These are phyloP conservation scores for Trypanosomatidae sp. DNA, from an alignment of 208 protist species.

Conservation along the genomic window DNA sequence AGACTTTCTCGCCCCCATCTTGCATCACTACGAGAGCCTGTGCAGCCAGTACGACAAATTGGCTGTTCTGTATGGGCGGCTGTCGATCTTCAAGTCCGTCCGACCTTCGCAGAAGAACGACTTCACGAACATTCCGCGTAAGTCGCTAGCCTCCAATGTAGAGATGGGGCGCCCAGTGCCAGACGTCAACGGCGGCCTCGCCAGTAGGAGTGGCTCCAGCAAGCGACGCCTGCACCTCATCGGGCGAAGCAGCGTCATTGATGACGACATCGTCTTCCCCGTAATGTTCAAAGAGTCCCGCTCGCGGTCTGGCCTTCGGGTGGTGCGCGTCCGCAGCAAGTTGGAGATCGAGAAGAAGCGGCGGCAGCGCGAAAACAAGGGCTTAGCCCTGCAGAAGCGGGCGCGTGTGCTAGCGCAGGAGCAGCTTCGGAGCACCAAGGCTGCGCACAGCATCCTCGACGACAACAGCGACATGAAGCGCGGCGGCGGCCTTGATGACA, in stretches of 20 bases:
- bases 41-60: conserved; percentile 67
- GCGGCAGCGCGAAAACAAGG: conserved; percentile 21
- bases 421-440: conserved; percentile 17
- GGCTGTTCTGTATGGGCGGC: conserved; percentile 66
- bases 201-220: background rate
- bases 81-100: conserved; percentile 81
- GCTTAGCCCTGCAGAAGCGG: conserved; percentile 38
- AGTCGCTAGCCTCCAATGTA: conserved; percentile 46
- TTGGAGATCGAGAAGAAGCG: conserved; percentile 32
- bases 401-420: conserved; percentile 17
- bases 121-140: conserved; percentile 54
- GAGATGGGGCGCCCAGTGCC: conserved; percentile 29
- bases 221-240: conserved; percentile 19
- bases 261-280: conserved; percentile 75
- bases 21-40: conserved; percentile 78
- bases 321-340: conserved; percentile 55
- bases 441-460: conserved; percentile 31
- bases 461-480: conserved; percentile 20
- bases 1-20: conserved; percentile 73
- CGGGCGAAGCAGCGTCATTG: conserved; percentile 23
- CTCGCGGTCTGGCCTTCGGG: conserved; percentile 40
- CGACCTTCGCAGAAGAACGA: conserved; percentile 63
- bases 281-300: conserved; percentile 75
- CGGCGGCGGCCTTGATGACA: conserved; percentile 4
- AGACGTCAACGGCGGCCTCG: conserved; percentile 1